Evolutionary conservation across 495 filamentous ascomycete genomes (phyloP).

Genomic region (Penicillium samsonianum): DNA sequence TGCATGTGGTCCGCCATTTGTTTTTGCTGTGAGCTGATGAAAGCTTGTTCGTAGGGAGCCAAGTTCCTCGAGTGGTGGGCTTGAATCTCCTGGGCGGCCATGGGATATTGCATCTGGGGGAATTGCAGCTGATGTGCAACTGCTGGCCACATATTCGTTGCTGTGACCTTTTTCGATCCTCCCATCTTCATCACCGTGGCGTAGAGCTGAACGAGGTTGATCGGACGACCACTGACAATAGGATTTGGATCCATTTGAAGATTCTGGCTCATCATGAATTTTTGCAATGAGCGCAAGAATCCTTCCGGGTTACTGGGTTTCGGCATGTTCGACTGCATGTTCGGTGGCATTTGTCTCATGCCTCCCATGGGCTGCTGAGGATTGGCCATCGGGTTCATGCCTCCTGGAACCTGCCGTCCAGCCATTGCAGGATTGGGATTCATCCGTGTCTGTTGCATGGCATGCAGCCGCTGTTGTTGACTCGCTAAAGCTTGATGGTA

Average conservation of each 20-base stretch:
- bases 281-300: conserved; percentile 73
- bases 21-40: conserved; percentile 59
- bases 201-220: conserved; percentile 76
- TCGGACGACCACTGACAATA: conserved; percentile 63
- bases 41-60: conserved; percentile 71
- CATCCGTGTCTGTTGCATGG: conserved; percentile 63
- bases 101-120: conserved; percentile 62
- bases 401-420: conserved; percentile 39
- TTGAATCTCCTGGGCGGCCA: conserved; percentile 67
- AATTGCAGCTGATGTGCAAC: conserved; percentile 70
- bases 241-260: conserved; percentile 71
- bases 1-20: conserved; percentile 54
- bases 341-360: conserved; percentile 62
- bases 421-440: conserved; percentile 54
- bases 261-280: conserved; percentile 70
- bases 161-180: conserved; percentile 73
- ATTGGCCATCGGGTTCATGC: conserved; percentile 49
- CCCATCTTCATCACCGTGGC: conserved; percentile 71
- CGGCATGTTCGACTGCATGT: conserved; percentile 68
- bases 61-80: conserved; percentile 74
- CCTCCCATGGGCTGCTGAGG: conserved; percentile 51
- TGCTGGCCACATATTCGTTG: conserved; percentile 67
- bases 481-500: conserved; percentile 53
- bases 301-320: conserved; percentile 60
- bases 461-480: conserved; percentile 53